Evolutionary conservation across 345 rosid genomes (phyloP), one percentile per base, ranked within the genome.

Genomic region (Corymbia maculata): DNA sequence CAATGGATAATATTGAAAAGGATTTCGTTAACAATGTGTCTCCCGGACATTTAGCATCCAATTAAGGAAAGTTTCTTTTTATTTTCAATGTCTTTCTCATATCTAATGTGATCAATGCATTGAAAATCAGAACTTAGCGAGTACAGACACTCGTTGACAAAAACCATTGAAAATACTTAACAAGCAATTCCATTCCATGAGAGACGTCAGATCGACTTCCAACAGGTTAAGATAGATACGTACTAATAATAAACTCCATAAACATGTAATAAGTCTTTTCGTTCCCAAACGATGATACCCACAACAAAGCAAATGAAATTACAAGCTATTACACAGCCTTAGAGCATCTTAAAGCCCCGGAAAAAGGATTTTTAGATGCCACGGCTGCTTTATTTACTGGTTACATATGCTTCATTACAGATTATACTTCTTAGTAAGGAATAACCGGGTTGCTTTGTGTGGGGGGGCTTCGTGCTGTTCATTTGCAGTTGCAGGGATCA

Each of bases 401-500:
- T 75, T 75, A 75, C 84, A 42, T 75, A 75, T 75, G 49, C 84
- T 75, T 75, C 84, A 75, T 75, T 19, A 75, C 19, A 75, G 28
- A 42, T n/a, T 85, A 70, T 50, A 9, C 47, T 68, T 68, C 44
- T 15, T 30, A 30, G 3, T 68, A 15, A 30, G 3, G 2, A 66
- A 21, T 22, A 24, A 57, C 66, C 14, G 14, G 66, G 66, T 59
- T 68, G 79, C 79, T 68, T 68, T 68, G 45, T 16, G 79, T 32
- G 79, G 79, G 45, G 79, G 79, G 13, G 17, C 22, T 4, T 17
- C 42, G 80, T 70, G 80, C 80, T 32, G 86, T 55, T 91, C 90
- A 87, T 52, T 57, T 86, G 90, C 99, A 96, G 52, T 22, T 88
- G 91, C 93, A 94, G 51, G 90, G 90, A 64, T 93, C 93, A 75